Percentiles rank a stretch among this genome's conserved stretches.
Evolutionary conservation across 257 asterid genomes (phyloP).

Genomic region (Verbascum thapsus): DNA sequence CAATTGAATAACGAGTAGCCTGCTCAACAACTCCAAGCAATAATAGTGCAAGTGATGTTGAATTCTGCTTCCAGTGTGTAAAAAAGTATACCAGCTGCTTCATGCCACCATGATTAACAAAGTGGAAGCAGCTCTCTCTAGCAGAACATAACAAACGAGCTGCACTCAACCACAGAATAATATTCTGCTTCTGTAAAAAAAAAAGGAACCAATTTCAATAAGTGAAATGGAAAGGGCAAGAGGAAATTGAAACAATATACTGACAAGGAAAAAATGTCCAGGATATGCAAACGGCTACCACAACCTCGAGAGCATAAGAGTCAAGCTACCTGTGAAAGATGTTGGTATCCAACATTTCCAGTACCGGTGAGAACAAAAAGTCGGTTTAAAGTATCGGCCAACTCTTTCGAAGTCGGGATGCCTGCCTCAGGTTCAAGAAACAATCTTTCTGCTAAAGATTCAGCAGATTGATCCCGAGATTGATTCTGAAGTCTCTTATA

Average conservation of each 20-base stretch:
- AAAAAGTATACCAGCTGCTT: slow-evolving; percentile 79
- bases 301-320: slow-evolving; percentile 24
- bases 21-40: slow-evolving; percentile 20
- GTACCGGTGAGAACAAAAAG: slow-evolving; percentile 40
- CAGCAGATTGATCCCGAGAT: slow-evolving; percentile 43
- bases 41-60: slow-evolving; percentile 54
- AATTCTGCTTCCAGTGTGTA: slow-evolving; percentile 43
- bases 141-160: slow-evolving; percentile 81
- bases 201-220: slow-evolving; percentile 31
- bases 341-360: slow-evolving; percentile 48
- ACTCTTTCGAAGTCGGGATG: slow-evolving; percentile 61
- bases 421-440: slow-evolving; percentile 54
- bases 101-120: slow-evolving; percentile 83
- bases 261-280: slow-evolving; percentile 28
- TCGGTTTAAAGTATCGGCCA: slow-evolving; percentile 56
- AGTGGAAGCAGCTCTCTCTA: slow-evolving; percentile 79
- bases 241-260: slow-evolving; percentile 5
- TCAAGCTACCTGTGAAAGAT: slow-evolving; percentile 67
- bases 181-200: slow-evolving; percentile 74
- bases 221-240: slow-evolving; percentile 14
- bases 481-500: slow-evolving; percentile 45
- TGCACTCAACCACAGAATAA: slow-evolving; percentile 61
- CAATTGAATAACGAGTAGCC: too few relatives aligned
- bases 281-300: slow-evolving; percentile 25
- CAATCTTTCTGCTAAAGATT: slow-evolving; percentile 47